These are phyloP conservation scores for Arachnopeziza araneosa DNA, from an alignment of 2,329 filamentous ascomycete genomes.

Conservation along the genomic window DNA sequence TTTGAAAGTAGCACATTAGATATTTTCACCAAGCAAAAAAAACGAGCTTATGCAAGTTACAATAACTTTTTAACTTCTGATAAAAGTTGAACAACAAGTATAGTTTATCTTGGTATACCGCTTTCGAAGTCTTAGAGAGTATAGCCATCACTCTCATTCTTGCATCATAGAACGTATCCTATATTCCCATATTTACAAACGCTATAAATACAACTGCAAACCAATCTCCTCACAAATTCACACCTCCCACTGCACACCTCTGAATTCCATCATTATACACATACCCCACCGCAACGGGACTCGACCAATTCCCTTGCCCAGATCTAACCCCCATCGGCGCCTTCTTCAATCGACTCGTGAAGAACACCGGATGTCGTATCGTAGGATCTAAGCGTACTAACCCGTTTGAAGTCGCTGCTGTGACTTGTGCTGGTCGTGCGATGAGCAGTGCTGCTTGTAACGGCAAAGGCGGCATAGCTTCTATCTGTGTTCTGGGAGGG, in stretches of 20 bases:
- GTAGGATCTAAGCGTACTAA: slow-evolving; percentile 41
- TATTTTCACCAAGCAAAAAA: no score
- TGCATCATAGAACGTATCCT: no score
- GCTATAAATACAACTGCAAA: no score
- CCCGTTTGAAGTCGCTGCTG: background rate
- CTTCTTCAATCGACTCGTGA: slow-evolving; percentile 57
- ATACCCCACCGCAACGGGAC: slow-evolving; percentile 55
- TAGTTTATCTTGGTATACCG: no score
- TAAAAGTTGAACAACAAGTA: no score
- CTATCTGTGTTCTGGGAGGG: slow-evolving; percentile 37
- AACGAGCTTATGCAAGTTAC: no score
- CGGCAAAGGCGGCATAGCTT: slow-evolving; percentile 40
- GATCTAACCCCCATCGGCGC: slow-evolving; percentile 38
- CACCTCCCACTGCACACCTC: slow-evolving; percentile 12
- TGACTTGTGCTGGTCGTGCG: no score
- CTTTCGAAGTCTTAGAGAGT: no score
- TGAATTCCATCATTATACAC: slow-evolving; percentile 44
- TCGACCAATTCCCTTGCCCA: slow-evolving; percentile 29
- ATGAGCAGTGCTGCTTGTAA: no score
- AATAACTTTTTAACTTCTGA: no score
- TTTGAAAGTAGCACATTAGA: background rate
- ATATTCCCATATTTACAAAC: no score
- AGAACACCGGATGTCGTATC: slow-evolving; percentile 68
- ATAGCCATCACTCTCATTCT: no score
- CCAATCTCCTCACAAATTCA: background rate